Conservation (phyloP, 306 rosid genomes). For the Luffa acutangula region DNA sequence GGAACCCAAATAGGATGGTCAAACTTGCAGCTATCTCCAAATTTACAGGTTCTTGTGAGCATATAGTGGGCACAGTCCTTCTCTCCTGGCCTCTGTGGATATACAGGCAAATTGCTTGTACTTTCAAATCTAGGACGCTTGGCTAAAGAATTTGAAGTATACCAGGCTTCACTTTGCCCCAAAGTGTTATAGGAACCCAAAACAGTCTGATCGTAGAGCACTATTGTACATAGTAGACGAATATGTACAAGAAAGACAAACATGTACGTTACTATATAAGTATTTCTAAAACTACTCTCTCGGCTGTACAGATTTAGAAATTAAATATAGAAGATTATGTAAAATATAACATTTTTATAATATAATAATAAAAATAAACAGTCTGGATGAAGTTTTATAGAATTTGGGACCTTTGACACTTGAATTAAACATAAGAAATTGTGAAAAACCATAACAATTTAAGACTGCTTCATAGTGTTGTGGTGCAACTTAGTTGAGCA, state of each 20-base stretch:
- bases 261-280: slow-evolving; percentile 52
- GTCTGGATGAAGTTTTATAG: neutral
- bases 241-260: slow-evolving; percentile 54
- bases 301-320: slow-evolving; percentile 24
- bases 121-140: slow-evolving; percentile 93
- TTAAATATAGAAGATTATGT: slow-evolving; percentile 15
- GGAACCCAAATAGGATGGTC: slow-evolving; percentile 99
- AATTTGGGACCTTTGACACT: neutral
- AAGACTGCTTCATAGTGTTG: neutral
- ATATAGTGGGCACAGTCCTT: slow-evolving; percentile 98
- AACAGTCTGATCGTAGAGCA: slow-evolving; percentile 75
- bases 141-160: slow-evolving; percentile 69
- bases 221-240: slow-evolving; percentile 70
- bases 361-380: neutral
- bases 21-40: slow-evolving; percentile 97
- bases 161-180: slow-evolving; percentile 98
- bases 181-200: slow-evolving; percentile 61
- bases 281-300: slow-evolving; percentile 41
- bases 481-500: neutral
- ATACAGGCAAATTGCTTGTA: slow-evolving; percentile 79
- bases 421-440: neutral
- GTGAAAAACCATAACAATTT: neutral
- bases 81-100: slow-evolving; percentile 99
- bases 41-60: slow-evolving; percentile 98
- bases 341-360: slow-evolving; percentile 4